These are phyloP conservation scores for Dendrobium officinale DNA, from an alignment of 106 monocot species.

Conservation along the genomic window DNA sequence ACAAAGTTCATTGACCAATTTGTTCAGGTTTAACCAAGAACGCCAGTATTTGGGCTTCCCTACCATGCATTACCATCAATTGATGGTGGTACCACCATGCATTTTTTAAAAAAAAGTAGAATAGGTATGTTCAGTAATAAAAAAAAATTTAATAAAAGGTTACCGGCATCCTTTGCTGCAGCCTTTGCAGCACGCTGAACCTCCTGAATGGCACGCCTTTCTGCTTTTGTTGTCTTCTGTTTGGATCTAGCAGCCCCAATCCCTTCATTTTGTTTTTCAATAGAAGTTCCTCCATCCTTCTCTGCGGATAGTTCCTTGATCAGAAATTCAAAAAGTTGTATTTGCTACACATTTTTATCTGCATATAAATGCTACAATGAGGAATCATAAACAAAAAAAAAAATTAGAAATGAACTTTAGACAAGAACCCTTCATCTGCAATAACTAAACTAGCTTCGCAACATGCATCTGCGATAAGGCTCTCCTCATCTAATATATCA, in stretches of 20 bases:
- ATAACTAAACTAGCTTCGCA: not conserved
- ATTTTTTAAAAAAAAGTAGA: not conserved
- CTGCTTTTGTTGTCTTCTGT: constrained; percentile 67
- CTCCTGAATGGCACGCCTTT: constrained; percentile 76
- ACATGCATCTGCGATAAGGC: not conserved
- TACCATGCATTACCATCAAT: constrained; percentile 1
- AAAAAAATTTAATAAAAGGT: constrained; percentile 4
- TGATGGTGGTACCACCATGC: not conserved
- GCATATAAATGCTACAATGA: not conserved
- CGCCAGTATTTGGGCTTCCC: not conserved
- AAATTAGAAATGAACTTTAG: not conserved
- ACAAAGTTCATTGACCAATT: not conserved
- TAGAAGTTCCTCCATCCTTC: constrained; percentile 27
- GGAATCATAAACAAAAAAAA: not conserved
- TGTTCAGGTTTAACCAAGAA: not conserved
- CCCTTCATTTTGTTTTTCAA: constrained; percentile 36
- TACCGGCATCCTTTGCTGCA: constrained; percentile 58
- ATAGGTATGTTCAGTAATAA: not conserved
- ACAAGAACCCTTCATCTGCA: not conserved
- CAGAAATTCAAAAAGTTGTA: not conserved
- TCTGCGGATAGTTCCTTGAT: constrained; percentile 24
- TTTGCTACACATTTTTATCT: not conserved
- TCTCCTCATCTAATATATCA: not conserved
- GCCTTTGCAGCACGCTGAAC: constrained; percentile 76
- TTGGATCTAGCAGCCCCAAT: constrained; percentile 27